Percentiles rank a stretch among this genome's conserved stretches.
phyloP scores from a whole-genome alignment of 78 protist species.

The Speleostelium caveatum region DNA sequence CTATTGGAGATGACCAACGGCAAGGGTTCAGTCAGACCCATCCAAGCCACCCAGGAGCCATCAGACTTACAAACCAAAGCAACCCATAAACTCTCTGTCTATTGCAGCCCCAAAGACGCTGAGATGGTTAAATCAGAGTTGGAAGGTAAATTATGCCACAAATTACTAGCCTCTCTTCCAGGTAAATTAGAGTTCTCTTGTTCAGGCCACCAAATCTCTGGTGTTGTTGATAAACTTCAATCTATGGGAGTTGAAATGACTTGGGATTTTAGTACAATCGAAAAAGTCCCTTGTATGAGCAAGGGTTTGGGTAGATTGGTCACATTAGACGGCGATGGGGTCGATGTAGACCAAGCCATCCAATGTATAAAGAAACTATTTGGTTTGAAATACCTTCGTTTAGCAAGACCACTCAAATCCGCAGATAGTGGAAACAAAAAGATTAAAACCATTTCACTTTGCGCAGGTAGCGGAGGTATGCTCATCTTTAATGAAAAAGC shows the following conservation, averaged over 20 bases:
- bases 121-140: no score
- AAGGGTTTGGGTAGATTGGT: conserved; percentile 67
- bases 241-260: background rate
- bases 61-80: background rate
- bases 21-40: conserved; percentile 3
- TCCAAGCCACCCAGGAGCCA: background rate
- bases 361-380: conserved; percentile 39
- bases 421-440: background rate
- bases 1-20: conserved; percentile 9
- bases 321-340: background rate
- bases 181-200: background rate
- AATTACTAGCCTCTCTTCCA: background rate
- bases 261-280: conserved; percentile 7
- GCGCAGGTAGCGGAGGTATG: conserved; percentile 85
- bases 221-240: background rate
- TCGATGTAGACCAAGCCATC: conserved; percentile 38
- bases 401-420: conserved; percentile 40
- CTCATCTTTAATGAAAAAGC: conserved; percentile 51
- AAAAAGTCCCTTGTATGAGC: conserved; percentile 1
- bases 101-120: background rate
- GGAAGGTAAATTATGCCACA: no score
- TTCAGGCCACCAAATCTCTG: background rate
- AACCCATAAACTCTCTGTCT: background rate
- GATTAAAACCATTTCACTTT: conserved; percentile 74
- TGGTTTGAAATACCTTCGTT: conserved; percentile 45